These are phyloP conservation scores for Pachysandra terminalis DNA, from an alignment of 164 flowering plant species.

Conservation along the genomic window DNA sequence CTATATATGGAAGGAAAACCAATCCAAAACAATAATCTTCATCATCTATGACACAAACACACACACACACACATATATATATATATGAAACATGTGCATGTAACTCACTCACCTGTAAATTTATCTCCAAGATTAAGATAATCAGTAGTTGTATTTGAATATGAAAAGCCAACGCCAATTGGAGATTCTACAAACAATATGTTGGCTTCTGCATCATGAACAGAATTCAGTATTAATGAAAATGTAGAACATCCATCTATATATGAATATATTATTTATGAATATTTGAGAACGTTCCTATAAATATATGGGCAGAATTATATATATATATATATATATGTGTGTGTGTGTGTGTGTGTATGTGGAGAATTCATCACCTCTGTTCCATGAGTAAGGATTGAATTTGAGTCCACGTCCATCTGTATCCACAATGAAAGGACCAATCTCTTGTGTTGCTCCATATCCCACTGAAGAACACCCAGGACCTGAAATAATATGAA, in stretches of 20 bases:
- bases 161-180: slow-evolving; percentile 90
- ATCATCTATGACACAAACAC: background rate
- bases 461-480: slow-evolving; percentile 99
- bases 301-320: no score
- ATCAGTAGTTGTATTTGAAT: slow-evolving; percentile 72
- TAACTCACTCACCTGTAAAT: slow-evolving; percentile 59
- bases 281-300: no score
- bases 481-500: slow-evolving; percentile 87
- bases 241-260: no score
- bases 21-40: background rate
- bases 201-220: slow-evolving; percentile 69
- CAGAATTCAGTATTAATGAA: no score
- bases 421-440: slow-evolving; percentile 78
- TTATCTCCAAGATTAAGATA: slow-evolving; percentile 70
- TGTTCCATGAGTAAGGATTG: slow-evolving; percentile 73
- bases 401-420: slow-evolving; percentile 48
- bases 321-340: background rate
- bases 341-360: background rate
- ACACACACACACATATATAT: background rate
- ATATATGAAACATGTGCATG: background rate
- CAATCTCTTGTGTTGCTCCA: slow-evolving; percentile 98
- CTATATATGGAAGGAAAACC: slow-evolving; percentile 25
- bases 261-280: no score
- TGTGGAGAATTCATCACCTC: slow-evolving; percentile 27
- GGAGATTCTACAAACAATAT: slow-evolving; percentile 90